Evolutionary conservation across 371 early-diverging fungal species (phyloP).

Genomic region (Mucor circinelloides): DNA sequence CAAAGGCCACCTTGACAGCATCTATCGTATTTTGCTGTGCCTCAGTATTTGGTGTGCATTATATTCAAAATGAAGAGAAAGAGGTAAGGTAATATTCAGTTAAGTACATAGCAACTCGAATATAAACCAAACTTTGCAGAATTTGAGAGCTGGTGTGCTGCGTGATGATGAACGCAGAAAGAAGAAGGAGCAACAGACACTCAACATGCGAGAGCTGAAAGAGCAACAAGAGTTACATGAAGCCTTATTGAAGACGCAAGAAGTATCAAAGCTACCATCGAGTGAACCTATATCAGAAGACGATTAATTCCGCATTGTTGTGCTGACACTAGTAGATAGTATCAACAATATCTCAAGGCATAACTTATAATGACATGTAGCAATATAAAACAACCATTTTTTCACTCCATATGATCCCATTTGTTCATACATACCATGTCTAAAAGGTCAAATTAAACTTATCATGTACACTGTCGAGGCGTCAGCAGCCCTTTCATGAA

Average conservation of each 20-base stretch:
- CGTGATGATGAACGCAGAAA: constrained; percentile 45
- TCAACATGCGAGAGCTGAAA: constrained; percentile 49
- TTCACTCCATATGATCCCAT: neutral
- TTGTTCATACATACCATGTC: neutral
- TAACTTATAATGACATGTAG: neutral
- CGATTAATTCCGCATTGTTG: constrained; percentile 12
- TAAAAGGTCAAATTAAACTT: neutral
- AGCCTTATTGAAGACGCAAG: constrained; percentile 47
- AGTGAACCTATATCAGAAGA: constrained; percentile 40
- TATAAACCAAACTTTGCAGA: constrained; percentile 9
- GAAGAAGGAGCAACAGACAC: constrained; percentile 39
- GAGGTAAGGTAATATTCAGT: constrained; percentile 28
- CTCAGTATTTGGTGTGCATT: constrained; percentile 54
- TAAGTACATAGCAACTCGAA: neutral
- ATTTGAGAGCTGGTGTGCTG: constrained; percentile 36
- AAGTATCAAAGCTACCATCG: constrained; percentile 37
- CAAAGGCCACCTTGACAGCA: constrained; percentile 51
- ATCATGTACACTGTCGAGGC: neutral
- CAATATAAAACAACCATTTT: neutral
- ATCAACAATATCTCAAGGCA: neutral
- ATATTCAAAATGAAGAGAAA: constrained; percentile 49
- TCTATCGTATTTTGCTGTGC: constrained; percentile 49
- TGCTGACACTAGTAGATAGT: neutral
- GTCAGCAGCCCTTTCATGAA: neutral
- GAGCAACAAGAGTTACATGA: constrained; percentile 50